Percentiles rank a stretch among this genome's conserved stretches.
Conservation (phyloP, 306 rosid genomes). For the Citrullus colocynthis region DNA sequence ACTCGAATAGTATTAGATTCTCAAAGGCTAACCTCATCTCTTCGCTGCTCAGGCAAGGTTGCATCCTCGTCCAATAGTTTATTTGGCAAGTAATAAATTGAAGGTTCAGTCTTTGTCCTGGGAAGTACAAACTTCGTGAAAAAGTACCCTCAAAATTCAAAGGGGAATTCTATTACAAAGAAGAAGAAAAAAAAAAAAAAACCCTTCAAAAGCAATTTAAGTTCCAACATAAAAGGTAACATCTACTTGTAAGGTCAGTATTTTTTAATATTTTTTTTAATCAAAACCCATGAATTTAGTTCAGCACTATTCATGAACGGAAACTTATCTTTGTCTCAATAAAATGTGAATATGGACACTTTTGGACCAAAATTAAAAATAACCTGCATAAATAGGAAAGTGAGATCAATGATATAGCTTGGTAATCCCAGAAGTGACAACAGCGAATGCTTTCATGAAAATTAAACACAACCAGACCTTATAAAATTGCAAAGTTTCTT, state of each 20-base stretch:
- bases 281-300: constrained; percentile 34
- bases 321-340: constrained; percentile 97
- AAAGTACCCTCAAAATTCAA: background rate
- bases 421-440: constrained; percentile 1
- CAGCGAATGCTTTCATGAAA: background rate
- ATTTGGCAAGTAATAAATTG: constrained; percentile 81
- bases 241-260: constrained; percentile 13
- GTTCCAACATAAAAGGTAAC: constrained; percentile 34
- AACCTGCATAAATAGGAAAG: constrained; percentile 56
- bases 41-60: constrained; percentile 36
- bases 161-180: constrained; percentile 1
- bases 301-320: constrained; percentile 65
- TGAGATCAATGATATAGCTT: constrained; percentile 7
- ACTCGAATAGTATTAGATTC: background rate
- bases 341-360: constrained; percentile 99
- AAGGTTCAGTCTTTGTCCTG: constrained; percentile 94
- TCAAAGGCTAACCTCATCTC: constrained; percentile 49
- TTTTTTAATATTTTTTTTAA: background rate
- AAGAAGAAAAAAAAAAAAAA: background rate
- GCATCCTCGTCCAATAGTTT: constrained; percentile 66
- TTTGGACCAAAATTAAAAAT: constrained; percentile 95
- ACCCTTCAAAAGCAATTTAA: constrained; percentile 21
- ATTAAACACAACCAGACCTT: constrained; percentile 41
- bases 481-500: constrained; percentile 81
- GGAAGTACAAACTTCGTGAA: constrained; percentile 12